Percentiles rank a stretch among this genome's conserved stretches.
These are phyloP conservation scores for Cydonia oblonga DNA, from an alignment of 331 rosid genomes.

Conservation along the genomic window DNA sequence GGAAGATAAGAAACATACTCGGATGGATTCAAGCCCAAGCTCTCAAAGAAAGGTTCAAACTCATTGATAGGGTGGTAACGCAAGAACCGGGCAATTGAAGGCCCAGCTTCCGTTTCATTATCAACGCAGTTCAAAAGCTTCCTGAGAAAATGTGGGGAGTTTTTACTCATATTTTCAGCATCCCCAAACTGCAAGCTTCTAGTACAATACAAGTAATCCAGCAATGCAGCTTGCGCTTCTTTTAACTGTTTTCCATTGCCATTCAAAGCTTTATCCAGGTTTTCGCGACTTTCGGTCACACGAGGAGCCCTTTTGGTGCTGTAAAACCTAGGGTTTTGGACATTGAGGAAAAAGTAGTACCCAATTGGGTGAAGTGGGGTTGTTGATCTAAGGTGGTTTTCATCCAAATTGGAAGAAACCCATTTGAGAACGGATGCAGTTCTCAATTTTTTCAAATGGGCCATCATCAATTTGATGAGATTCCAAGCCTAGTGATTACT, in stretches of 20 bases:
- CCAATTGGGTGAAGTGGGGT: conserved; percentile 8
- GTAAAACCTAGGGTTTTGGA: conserved; percentile 33
- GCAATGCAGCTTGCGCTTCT: conserved; percentile 58
- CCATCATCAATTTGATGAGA: conserved; percentile 27
- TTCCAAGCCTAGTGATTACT: neutral
- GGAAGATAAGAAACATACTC: conserved; percentile 57
- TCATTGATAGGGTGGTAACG: conserved; percentile 76
- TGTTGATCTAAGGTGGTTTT: conserved; percentile 11
- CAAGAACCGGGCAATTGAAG: conserved; percentile 38
- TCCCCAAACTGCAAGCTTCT: conserved; percentile 52
- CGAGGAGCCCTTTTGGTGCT: conserved; percentile 12
- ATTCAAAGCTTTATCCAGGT: neutral
- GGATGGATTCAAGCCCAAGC: conserved; percentile 60
- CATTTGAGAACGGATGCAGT: conserved; percentile 5
- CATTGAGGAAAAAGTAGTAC: conserved; percentile 1
- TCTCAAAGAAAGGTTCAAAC: conserved; percentile 83
- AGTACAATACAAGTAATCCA: conserved; percentile 68
- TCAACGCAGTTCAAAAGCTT: conserved; percentile 34
- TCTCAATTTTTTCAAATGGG: conserved; percentile 29
- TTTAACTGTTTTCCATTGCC: neutral
- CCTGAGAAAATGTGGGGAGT: conserved; percentile 49
- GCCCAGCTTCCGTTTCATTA: conserved; percentile 11
- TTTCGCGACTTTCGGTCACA: neutral
- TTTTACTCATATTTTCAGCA: conserved; percentile 69
- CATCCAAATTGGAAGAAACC: conserved; percentile 18